phyloP scores from a whole-genome alignment of 2,329 filamentous ascomycete species.

The Delphinella strobiligena region DNA sequence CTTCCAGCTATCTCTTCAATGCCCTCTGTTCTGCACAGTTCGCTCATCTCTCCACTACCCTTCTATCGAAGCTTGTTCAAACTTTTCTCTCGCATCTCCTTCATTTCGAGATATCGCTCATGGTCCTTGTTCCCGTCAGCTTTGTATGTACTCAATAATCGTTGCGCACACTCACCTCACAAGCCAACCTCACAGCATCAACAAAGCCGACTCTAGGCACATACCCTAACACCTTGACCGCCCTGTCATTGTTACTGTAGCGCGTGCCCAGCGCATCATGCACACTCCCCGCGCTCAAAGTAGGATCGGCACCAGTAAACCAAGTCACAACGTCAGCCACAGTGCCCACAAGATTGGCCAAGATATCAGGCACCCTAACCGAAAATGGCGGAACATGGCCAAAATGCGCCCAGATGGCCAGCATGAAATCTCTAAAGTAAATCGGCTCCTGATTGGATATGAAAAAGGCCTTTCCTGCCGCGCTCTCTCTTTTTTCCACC shows the following conservation, averaged over 20 bases:
- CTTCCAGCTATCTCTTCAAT: too few species aligned
- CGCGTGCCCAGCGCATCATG: constrained; percentile 41
- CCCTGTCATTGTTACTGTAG: constrained; percentile 43
- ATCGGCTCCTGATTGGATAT: constrained; percentile 81
- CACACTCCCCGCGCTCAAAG: constrained; percentile 42
- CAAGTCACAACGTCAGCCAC: constrained; percentile 36
- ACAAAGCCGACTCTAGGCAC: constrained; percentile 37
- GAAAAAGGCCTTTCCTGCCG: constrained; percentile 71
- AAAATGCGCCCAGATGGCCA: constrained; percentile 60
- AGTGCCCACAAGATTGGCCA: constrained; percentile 38
- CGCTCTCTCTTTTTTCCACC: constrained; percentile 28
- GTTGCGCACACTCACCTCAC: constrained; percentile 26
- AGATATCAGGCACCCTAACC: constrained; percentile 33
- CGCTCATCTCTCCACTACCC: too few species aligned
- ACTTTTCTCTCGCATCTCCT: too few species aligned
- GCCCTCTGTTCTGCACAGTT: too few species aligned
- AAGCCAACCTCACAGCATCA: constrained; percentile 38
- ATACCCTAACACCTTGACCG: constrained; percentile 41
- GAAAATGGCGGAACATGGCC: constrained; percentile 39
- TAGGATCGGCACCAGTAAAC: constrained; percentile 31
- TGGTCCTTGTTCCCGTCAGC: too few species aligned
- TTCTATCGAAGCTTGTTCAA: too few species aligned
- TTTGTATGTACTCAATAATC: too few species aligned
- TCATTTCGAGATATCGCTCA: too few species aligned
- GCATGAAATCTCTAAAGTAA: constrained; percentile 83